A percentile compares a stretch with the other conserved stretches of the same genome.
phyloP scores from a whole-genome alignment of 495 filamentous ascomycete species.

The Podospora pseudocomata region DNA sequence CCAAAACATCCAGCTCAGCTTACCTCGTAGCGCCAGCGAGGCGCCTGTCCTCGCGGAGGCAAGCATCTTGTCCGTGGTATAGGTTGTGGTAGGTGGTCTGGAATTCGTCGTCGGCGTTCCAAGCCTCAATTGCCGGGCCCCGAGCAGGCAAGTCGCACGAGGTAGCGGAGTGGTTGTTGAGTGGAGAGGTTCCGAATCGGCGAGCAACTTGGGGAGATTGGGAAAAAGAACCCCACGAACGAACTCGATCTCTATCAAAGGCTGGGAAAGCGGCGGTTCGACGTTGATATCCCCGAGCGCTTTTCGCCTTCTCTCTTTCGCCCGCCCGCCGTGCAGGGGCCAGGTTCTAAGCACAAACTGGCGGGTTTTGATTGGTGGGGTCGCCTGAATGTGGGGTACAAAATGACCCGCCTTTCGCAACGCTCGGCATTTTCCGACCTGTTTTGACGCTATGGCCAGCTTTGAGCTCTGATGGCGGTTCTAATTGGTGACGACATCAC shows the following conservation, averaged over 20 bases:
- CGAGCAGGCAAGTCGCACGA: not conserved
- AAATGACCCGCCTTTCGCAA: slow-evolving; percentile 3
- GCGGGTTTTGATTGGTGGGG: slow-evolving; percentile 22
- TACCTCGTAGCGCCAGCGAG: slow-evolving; percentile 69
- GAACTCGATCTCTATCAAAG: not conserved
- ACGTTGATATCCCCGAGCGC: slow-evolving; percentile 30
- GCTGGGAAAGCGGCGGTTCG: slow-evolving; percentile 12
- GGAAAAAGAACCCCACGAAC: slow-evolving; percentile 25
- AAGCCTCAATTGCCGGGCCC: not conserved
- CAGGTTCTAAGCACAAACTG: slow-evolving; percentile 22
- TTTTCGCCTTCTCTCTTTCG: slow-evolving; percentile 27
- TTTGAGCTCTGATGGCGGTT: not conserved
- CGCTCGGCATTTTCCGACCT: slow-evolving; percentile 11
- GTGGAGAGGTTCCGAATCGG: slow-evolving; percentile 1
- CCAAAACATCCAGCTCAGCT: slow-evolving; percentile 22
- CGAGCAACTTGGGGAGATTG: slow-evolving; percentile 17
- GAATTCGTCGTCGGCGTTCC: not conserved
- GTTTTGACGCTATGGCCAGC: not conserved
- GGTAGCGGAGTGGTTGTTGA: not conserved
- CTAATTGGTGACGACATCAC: not conserved
- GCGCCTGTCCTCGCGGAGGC: slow-evolving; percentile 61
- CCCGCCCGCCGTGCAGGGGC: slow-evolving; percentile 10
- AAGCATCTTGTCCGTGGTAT: slow-evolving; percentile 50
- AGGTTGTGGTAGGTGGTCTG: slow-evolving; percentile 4
- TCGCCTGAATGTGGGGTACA: not conserved